Evolutionary conservation across 495 filamentous ascomycete species (phyloP).

Genomic region (Xylaria venustula): DNA sequence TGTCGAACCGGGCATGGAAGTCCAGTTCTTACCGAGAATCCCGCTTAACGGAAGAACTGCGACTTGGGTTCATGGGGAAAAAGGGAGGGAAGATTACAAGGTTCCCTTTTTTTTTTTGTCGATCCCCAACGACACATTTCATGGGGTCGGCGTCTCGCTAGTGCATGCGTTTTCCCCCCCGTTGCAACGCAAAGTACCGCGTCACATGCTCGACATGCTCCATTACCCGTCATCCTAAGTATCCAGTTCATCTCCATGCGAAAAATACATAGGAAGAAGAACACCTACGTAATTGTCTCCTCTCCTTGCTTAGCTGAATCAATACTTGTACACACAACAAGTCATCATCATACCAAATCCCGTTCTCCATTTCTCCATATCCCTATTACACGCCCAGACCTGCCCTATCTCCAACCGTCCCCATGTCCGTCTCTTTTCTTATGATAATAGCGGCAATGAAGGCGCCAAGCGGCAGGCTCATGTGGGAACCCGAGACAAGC

Average conservation of each 20-base stretch:
- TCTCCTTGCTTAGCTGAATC: neutral
- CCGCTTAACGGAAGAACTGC: no score
- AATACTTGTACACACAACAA: no score
- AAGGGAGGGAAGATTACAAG: no score
- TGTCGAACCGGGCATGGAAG: constrained; percentile 1
- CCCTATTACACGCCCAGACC: no score
- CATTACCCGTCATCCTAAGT: no score
- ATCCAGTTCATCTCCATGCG: neutral
- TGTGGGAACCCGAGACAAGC: constrained; percentile 4
- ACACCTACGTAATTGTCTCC: neutral
- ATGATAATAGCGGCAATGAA: neutral
- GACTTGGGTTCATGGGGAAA: constrained; percentile 5
- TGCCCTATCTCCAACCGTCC: no score
- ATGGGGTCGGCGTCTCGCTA: neutral
- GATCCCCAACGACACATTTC: constrained; percentile 12
- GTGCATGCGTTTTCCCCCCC: no score
- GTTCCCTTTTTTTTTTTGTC: neutral
- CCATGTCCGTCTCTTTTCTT: no score
- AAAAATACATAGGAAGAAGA: neutral
- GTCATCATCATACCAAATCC: neutral
- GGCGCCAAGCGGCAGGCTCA: neutral
- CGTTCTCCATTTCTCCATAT: no score
- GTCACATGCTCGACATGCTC: no score
- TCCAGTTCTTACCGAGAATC: constrained; percentile 6
- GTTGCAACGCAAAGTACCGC: no score